Percentiles rank a stretch among this genome's conserved stretches.
phyloP scores from a whole-genome alignment of 2,329 filamentous ascomycete genomes.

The Phialophora expanda region DNA sequence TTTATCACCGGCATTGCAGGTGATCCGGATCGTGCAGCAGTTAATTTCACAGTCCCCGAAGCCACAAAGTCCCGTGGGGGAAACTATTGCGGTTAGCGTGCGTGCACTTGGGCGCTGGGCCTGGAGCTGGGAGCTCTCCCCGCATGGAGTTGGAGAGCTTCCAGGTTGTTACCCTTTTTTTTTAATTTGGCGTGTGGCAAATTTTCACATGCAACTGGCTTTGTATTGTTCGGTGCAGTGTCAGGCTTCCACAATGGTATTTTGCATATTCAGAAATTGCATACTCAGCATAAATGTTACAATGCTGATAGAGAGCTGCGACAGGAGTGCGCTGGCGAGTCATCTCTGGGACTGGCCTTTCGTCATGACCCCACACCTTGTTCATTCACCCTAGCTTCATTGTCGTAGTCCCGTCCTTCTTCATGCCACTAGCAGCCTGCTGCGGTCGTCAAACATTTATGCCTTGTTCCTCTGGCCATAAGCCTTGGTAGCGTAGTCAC shows the following conservation, averaged over 20 bases:
- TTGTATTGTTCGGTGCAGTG: not conserved
- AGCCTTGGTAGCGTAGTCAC: constrained; percentile 93
- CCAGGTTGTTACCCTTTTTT: not conserved
- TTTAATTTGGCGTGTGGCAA: not conserved
- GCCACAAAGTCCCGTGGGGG: not conserved
- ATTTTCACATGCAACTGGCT: not conserved
- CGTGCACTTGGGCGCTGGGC: not conserved
- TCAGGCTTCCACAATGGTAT: constrained; percentile 2
- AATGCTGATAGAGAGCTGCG: not conserved
- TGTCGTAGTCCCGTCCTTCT: not conserved
- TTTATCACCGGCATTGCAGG: constrained; percentile 15
- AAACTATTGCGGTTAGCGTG: constrained; percentile 5
- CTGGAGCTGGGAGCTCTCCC: constrained; percentile 5
- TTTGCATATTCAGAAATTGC: constrained; percentile 2
- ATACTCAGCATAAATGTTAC: constrained; percentile 4
- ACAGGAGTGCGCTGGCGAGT: not conserved
- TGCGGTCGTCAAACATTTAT: constrained; percentile 17
- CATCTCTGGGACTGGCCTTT: not conserved
- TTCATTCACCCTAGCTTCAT: not conserved
- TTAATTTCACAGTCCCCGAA: not conserved
- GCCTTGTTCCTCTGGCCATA: constrained; percentile 72
- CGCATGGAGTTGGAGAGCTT: constrained; percentile 14
- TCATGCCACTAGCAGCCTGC: constrained; percentile 4
- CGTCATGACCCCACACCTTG: not conserved
- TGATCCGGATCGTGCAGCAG: constrained; percentile 7